phyloP scores from a whole-genome alignment of 1,284 basidiomycete genomes.

The Apiotrichum montevideense region DNA sequence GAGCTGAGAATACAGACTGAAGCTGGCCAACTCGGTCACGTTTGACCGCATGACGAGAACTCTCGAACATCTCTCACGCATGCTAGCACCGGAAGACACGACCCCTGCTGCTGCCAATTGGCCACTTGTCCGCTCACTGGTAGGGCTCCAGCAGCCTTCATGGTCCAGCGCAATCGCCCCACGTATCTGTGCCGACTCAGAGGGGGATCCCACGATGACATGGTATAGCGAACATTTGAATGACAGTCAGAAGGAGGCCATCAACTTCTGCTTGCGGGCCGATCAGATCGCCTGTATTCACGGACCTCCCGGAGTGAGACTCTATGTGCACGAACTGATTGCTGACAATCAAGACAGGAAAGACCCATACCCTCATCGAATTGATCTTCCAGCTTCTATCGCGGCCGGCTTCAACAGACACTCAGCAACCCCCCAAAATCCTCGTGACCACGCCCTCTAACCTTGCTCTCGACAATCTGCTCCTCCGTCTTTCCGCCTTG shows the following conservation, averaged over 20 bases:
- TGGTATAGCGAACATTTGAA: slow-evolving; percentile 78
- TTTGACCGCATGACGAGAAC: slow-evolving; percentile 86
- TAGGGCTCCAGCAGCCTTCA: slow-evolving; percentile 53
- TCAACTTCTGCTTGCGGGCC: slow-evolving; percentile 40
- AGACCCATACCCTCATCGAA: slow-evolving; percentile 87
- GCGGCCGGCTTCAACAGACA: slow-evolving; percentile 20
- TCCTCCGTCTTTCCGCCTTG: slow-evolving; percentile 60
- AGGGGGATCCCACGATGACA: slow-evolving; percentile 39
- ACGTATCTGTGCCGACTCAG: slow-evolving; percentile 4
- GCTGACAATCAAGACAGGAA: slow-evolving; percentile 57
- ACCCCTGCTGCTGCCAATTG: slow-evolving; percentile 13
- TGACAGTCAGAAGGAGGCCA: slow-evolving; percentile 72
- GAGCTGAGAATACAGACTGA: slow-evolving; percentile 51
- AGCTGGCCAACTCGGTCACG: slow-evolving; percentile 84
- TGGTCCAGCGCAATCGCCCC: slow-evolving; percentile 18
- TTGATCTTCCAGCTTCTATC: slow-evolving; percentile 74
- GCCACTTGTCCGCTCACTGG: slow-evolving; percentile 58
- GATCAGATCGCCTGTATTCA: slow-evolving; percentile 86
- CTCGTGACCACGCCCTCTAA: slow-evolving; percentile 50
- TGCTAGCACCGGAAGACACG: slow-evolving; percentile 27
- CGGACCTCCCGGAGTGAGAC: slow-evolving; percentile 75
- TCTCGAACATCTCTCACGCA: slow-evolving; percentile 58
- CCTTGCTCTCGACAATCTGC: slow-evolving; percentile 64
- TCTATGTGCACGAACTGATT: background rate
- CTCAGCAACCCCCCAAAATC: slow-evolving; percentile 49